Percentiles rank a stretch among this genome's conserved stretches.
phyloP scores from a whole-genome alignment of 2,329 filamentous ascomycete genomes.

The Fusarium duplospermum region DNA sequence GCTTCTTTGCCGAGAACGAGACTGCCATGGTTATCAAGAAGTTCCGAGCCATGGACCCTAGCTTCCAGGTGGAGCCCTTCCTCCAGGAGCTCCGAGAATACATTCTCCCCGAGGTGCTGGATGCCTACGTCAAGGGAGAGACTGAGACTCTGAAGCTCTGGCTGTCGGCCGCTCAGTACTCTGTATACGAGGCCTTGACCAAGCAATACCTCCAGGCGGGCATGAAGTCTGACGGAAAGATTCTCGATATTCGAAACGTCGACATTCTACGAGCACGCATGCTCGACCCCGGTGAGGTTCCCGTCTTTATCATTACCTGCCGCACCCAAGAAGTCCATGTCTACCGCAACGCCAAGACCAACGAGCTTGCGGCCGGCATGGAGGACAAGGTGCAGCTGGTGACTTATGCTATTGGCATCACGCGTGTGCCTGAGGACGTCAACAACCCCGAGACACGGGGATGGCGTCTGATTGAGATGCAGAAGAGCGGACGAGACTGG shows the following conservation, averaged over 20 bases:
- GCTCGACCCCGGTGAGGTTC: constrained; percentile 86
- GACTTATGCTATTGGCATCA: constrained; percentile 97
- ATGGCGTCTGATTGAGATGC: constrained; percentile 97
- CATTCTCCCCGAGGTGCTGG: constrained; percentile 95
- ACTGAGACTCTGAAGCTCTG: constrained; percentile 90
- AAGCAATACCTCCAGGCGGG: constrained; percentile 96
- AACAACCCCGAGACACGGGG: constrained; percentile 96
- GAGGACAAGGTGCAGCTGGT: constrained; percentile 99
- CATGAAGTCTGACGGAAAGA: constrained; percentile 93
- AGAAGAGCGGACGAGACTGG: constrained; percentile 96
- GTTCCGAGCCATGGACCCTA: constrained; percentile 94
- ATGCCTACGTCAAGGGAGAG: constrained; percentile 98
- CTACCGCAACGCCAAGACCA: constrained; percentile 91
- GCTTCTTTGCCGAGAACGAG: constrained; percentile 99
- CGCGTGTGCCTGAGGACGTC: constrained; percentile 92
- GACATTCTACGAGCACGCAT: constrained; percentile 86
- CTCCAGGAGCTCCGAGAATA: constrained; percentile 96
- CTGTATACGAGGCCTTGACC: constrained; percentile 95
- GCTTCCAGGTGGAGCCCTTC: constrained; percentile 95
- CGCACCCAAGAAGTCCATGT: constrained; percentile 98
- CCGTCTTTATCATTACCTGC: constrained; percentile 97
- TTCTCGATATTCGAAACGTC: constrained; percentile 94
- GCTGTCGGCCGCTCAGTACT: constrained; percentile 96
- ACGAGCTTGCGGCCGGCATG: constrained; percentile 93
- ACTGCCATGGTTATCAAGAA: constrained; percentile 98